phyloP scores from a whole-genome alignment of 2,329 filamentous ascomycete species.

The Lasiodiplodia sp. region DNA sequence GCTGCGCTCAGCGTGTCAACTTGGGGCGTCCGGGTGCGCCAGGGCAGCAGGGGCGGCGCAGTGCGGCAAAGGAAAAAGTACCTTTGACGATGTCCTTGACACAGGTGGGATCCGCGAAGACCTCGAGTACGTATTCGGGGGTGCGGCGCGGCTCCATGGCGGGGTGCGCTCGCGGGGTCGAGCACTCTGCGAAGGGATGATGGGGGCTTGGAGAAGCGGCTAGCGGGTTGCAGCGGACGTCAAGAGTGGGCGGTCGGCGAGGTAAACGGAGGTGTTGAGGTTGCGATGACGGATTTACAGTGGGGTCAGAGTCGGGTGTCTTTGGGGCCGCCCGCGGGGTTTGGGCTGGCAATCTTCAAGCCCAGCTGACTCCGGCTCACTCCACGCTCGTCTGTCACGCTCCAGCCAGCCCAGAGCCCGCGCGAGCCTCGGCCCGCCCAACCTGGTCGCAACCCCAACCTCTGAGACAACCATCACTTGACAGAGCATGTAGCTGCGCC shows the following conservation, averaged over 20 bases:
- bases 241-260: neutral
- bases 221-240: neutral
- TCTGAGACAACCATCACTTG: conserved; percentile 26
- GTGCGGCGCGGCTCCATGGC: conserved; percentile 70
- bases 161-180: conserved; percentile 21
- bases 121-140: conserved; percentile 91
- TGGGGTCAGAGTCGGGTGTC: conserved; percentile 20
- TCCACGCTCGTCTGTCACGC: conserved; percentile 5
- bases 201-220: neutral
- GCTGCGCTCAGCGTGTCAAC: conserved; percentile 58
- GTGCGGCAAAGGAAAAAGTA: conserved; percentile 45
- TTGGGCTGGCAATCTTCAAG: conserved; percentile 19
- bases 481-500: conserved; percentile 27
- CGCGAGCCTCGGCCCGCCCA: conserved; percentile 16
- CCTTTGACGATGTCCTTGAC: conserved; percentile 95
- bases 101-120: conserved; percentile 88
- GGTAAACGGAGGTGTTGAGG: conserved; percentile 17
- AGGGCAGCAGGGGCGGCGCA: conserved; percentile 22
- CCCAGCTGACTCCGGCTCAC: conserved; percentile 28
- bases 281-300: conserved; percentile 28
- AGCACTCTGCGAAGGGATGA: neutral
- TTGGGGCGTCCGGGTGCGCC: neutral
- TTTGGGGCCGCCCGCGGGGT: conserved; percentile 23
- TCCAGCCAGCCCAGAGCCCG: conserved; percentile 7
- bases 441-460: conserved; percentile 25